These are phyloP conservation scores for Mycena olivaceomarginata DNA, from an alignment of 768 basidiomycete genomes.

Conservation along the genomic window DNA sequence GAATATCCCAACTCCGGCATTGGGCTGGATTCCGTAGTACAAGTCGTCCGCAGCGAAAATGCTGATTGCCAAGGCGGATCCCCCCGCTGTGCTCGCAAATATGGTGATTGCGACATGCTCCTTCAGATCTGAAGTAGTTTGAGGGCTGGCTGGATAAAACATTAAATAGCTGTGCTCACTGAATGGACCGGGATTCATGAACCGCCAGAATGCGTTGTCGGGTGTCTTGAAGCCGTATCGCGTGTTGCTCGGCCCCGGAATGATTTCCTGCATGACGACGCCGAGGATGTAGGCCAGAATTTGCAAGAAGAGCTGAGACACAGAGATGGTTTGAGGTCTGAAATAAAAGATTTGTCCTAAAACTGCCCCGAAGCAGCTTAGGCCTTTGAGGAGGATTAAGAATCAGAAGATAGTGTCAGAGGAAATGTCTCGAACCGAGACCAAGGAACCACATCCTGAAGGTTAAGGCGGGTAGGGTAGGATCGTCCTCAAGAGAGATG, in stretches of 20 bases:
- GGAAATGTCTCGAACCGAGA: slow-evolving; percentile 44
- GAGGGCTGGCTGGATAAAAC: too few species aligned
- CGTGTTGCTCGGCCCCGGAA: slow-evolving; percentile 58
- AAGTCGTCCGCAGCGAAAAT: slow-evolving; percentile 75
- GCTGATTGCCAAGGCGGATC: slow-evolving; percentile 74
- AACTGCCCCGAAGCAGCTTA: slow-evolving; percentile 74
- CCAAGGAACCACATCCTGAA: slow-evolving; percentile 76
- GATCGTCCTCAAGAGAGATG: slow-evolving; percentile 73
- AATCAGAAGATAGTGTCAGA: not conserved
- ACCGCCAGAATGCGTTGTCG: slow-evolving; percentile 68
- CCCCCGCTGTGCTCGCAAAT: slow-evolving; percentile 75
- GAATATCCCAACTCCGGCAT: slow-evolving; percentile 65
- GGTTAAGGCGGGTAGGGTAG: slow-evolving; percentile 68
- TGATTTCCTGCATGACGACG: slow-evolving; percentile 61
- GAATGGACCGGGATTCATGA: slow-evolving; percentile 79
- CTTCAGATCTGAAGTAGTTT: slow-evolving; percentile 60
- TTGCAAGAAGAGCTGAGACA: slow-evolving; percentile 70
- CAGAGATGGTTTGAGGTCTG: slow-evolving; percentile 70
- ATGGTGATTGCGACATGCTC: slow-evolving; percentile 80
- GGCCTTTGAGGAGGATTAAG: slow-evolving; percentile 51
- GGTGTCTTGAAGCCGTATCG: slow-evolving; percentile 52
- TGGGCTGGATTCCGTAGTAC: slow-evolving; percentile 67
- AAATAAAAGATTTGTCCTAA: slow-evolving; percentile 72
- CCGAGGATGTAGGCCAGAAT: slow-evolving; percentile 74
- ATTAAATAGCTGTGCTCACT: slow-evolving; percentile 54